A percentile compares a stretch with the other conserved stretches of the same genome.
Evolutionary conservation across 2,329 filamentous ascomycete genomes (phyloP).

Genomic region (Eutypella sp.): DNA sequence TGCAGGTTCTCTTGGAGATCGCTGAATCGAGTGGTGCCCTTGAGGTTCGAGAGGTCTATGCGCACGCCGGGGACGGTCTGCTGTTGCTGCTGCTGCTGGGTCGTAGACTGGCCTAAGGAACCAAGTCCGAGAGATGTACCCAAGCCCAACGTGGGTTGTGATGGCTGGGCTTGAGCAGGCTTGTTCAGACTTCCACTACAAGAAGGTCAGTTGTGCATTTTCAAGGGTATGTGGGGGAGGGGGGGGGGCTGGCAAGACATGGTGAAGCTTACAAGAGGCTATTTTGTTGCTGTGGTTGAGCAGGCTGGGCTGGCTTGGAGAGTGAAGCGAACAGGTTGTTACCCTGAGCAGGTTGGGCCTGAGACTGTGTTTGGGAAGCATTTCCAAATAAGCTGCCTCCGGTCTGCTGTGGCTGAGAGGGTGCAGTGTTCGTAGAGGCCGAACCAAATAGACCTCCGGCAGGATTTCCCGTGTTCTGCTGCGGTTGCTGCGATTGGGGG

Average conservation of each 20-base stretch:
- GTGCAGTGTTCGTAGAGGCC: slow-evolving; percentile 12
- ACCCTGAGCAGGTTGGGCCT: slow-evolving; percentile 13
- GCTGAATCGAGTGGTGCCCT: slow-evolving; percentile 85
- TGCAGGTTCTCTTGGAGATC: slow-evolving; percentile 82
- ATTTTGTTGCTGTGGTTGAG: slow-evolving; percentile 10
- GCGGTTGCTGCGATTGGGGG: slow-evolving; percentile 18
- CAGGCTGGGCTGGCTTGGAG: slow-evolving; percentile 17
- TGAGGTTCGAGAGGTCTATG: slow-evolving; percentile 72
- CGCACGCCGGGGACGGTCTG: slow-evolving; percentile 62
- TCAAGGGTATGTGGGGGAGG: background rate
- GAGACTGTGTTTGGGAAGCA: slow-evolving; percentile 12
- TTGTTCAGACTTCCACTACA: slow-evolving; percentile 16
- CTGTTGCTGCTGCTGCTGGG: slow-evolving; percentile 49
- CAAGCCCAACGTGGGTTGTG: slow-evolving; percentile 13
- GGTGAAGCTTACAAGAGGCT: slow-evolving; percentile 26
- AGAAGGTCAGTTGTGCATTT: slow-evolving; percentile 1
- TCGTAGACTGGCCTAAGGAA: slow-evolving; percentile 44
- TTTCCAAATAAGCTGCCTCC: slow-evolving; percentile 17
- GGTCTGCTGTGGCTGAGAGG: slow-evolving; percentile 14
- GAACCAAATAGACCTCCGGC: slow-evolving; percentile 23
- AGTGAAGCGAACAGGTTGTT: slow-evolving; percentile 7
- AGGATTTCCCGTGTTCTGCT: too few species aligned
- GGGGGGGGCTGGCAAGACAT: too few species aligned
- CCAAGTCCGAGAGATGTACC: slow-evolving; percentile 25
- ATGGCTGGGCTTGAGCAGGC: slow-evolving; percentile 13